Base-by-base conservation (phyloP, 2,329 filamentous ascomycete species). In the Aspergillus tamarii region DNA sequence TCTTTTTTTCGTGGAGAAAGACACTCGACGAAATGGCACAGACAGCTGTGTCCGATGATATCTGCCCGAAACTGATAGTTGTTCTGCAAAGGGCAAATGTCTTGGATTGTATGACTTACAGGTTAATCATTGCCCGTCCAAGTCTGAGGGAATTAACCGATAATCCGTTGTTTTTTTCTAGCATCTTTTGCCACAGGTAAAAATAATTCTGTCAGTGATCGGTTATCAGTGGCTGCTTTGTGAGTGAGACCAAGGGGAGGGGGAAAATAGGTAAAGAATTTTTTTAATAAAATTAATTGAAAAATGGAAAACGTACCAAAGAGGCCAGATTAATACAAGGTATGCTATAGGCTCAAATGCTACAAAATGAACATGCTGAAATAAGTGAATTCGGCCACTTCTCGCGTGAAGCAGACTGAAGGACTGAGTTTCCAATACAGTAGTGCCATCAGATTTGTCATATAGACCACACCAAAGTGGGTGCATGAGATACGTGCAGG, bases 401-500 rank as follows among this genome's bases (percentile, higher is more conserved):
- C 12, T n/a, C n/a, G 21, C 21, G 21, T 30, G 26, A 9, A 32
- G 9, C 30, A 23, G 48, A 52, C 21, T 28, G 45, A 48, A 23
- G 23, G 23, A 23, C 8, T 48, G 19, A 48, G 23, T 50, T 50
- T 50, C 46, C 46, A 50, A 50, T n/a, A 30, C 46, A 57, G 55
- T 39, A 58, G 28, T 36, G 34, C 26, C 28, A 59, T 59, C 57
- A 59, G 57, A 59, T 59, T 59, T 59, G 57, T 59, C 57, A 59
- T 59, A 50, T 59, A 28, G 57, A 59, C 45, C 50, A 36, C 57
- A 36, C 57, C 30, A 41, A 59, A 59, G 45, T 59, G 57, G 57
- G 45, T 59, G 57, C 57, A 59, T 50, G 39, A 59, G 32, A 48
- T 59, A 59, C 43, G n/a, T 55, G 52, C 52, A 39, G 34, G 52